Evolutionary conservation across 2,329 filamentous ascomycete genomes (phyloP).

Genomic region (Fusarium concolor): DNA sequence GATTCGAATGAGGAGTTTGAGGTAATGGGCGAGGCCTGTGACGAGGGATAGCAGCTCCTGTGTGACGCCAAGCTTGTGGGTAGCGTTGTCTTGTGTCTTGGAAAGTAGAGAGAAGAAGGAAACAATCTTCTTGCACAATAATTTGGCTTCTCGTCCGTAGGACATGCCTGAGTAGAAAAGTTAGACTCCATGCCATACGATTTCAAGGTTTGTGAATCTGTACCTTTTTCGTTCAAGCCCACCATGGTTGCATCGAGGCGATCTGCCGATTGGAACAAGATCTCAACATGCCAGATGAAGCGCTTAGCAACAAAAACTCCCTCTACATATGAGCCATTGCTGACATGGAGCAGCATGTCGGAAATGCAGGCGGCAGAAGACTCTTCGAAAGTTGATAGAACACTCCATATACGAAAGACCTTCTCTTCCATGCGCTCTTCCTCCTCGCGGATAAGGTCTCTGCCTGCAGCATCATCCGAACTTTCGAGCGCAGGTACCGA

Average conservation of each 20-base stretch:
- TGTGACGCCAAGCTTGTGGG: constrained; percentile 91
- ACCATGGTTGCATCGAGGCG: constrained; percentile 81
- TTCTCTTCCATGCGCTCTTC: constrained; percentile 98
- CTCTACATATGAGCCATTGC: constrained; percentile 95
- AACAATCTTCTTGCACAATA: constrained; percentile 99
- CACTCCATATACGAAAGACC: constrained; percentile 98
- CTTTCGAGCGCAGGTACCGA: constrained; percentile 56
- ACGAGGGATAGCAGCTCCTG: constrained; percentile 98
- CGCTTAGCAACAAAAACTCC: constrained; percentile 94
- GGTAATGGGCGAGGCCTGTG: constrained; percentile 94
- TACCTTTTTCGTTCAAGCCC: constrained; percentile 79
- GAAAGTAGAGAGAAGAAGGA: constrained; percentile 96
- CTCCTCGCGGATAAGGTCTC: constrained; percentile 81
- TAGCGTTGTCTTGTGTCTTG: constrained; percentile 92
- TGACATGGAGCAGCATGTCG: constrained; percentile 98
- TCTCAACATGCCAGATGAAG: constrained; percentile 96
- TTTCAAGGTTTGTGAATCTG: constrained; percentile 41
- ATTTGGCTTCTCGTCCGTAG: constrained; percentile 95
- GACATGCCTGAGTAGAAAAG: constrained; percentile 72
- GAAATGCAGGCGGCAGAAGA: constrained; percentile 98
- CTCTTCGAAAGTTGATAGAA: constrained; percentile 95
- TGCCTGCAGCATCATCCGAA: constrained; percentile 68
- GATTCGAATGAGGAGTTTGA: constrained; percentile 96
- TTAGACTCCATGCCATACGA: constrained; percentile 22
- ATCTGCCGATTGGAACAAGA: constrained; percentile 90